phyloP scores from a whole-genome alignment of 2,329 filamentous ascomycete genomes.

The Rhexocercosporidium sp. region DNA sequence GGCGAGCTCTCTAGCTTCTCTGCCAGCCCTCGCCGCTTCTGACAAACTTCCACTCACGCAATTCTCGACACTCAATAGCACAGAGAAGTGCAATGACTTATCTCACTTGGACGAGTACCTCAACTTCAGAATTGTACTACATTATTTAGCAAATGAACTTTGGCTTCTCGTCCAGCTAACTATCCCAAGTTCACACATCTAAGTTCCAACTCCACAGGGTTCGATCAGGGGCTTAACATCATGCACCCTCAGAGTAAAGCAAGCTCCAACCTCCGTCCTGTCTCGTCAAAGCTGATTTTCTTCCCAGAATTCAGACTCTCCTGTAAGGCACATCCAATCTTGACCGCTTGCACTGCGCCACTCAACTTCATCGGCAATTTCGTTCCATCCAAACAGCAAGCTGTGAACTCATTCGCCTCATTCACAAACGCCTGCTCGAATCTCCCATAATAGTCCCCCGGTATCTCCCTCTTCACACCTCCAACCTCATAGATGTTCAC shows the following conservation, averaged over 20 bases:
- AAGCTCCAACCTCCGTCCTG: slow-evolving; percentile 45
- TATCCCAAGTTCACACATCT: no score
- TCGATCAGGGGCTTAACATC: neutral
- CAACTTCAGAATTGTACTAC: no score
- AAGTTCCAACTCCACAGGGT: no score
- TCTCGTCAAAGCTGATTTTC: slow-evolving; percentile 64
- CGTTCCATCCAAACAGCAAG: slow-evolving; percentile 59
- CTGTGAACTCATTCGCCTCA: slow-evolving; percentile 68
- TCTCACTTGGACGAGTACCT: no score
- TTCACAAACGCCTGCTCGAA: slow-evolving; percentile 68
- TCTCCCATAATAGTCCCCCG: slow-evolving; percentile 64
- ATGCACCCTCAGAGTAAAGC: slow-evolving; percentile 22
- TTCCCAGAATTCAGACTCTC: slow-evolving; percentile 58
- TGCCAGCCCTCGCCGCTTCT: no score
- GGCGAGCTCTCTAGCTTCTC: no score
- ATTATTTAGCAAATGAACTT: no score
- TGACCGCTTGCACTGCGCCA: slow-evolving; percentile 62
- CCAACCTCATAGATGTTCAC: slow-evolving; percentile 58
- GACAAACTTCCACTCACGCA: no score
- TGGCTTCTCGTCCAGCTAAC: no score
- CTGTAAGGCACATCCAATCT: slow-evolving; percentile 65
- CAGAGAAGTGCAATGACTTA: no score
- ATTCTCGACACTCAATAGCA: no score
- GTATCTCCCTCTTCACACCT: slow-evolving; percentile 64
- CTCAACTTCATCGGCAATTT: slow-evolving; percentile 60